phyloP scores from a whole-genome alignment of 2,329 filamentous ascomycete genomes.

The Coniochaeta hoffmannii region DNA sequence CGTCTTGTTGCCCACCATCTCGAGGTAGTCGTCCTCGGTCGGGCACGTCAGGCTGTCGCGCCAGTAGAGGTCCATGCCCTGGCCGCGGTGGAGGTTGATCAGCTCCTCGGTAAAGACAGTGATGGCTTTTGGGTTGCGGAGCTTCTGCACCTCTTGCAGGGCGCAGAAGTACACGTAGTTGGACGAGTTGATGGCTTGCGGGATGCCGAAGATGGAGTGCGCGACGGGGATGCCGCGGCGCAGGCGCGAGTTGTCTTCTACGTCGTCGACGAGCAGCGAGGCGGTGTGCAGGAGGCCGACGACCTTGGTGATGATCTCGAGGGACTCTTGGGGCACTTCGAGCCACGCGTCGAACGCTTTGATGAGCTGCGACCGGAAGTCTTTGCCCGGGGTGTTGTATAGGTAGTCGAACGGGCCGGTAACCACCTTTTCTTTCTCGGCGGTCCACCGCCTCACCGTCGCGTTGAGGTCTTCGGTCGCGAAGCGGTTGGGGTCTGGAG shows the following conservation, averaged over 20 bases:
- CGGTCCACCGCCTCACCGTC: constrained; percentile 51
- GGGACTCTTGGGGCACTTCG: constrained; percentile 60
- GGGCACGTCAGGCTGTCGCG: constrained; percentile 77
- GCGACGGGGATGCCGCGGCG: constrained; percentile 76
- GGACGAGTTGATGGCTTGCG: constrained; percentile 84
- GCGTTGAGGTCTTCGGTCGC: constrained; percentile 49
- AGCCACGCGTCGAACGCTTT: constrained; percentile 76
- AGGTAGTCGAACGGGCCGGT: constrained; percentile 77
- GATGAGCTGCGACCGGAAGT: constrained; percentile 75
- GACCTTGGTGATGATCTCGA: constrained; percentile 70
- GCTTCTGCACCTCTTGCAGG: constrained; percentile 63
- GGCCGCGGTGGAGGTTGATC: constrained; percentile 75
- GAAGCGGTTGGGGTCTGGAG: constrained; percentile 44
- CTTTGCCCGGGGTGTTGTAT: constrained; percentile 71
- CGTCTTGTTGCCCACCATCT: constrained; percentile 90
- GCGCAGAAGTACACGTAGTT: constrained; percentile 86
- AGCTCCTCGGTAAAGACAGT: constrained; percentile 75
- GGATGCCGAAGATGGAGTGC: constrained; percentile 75
- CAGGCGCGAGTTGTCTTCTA: constrained; percentile 69
- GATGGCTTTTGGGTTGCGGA: constrained; percentile 62
- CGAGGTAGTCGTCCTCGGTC: constrained; percentile 82
- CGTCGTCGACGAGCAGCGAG: constrained; percentile 78
- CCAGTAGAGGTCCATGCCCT: constrained; percentile 91
- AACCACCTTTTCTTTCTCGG: constrained; percentile 70
- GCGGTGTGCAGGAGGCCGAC: constrained; percentile 83